These are phyloP conservation scores for Bifiguratus adelaidae DNA, from an alignment of 192 early-diverging fungal genomes.

Conservation along the genomic window DNA sequence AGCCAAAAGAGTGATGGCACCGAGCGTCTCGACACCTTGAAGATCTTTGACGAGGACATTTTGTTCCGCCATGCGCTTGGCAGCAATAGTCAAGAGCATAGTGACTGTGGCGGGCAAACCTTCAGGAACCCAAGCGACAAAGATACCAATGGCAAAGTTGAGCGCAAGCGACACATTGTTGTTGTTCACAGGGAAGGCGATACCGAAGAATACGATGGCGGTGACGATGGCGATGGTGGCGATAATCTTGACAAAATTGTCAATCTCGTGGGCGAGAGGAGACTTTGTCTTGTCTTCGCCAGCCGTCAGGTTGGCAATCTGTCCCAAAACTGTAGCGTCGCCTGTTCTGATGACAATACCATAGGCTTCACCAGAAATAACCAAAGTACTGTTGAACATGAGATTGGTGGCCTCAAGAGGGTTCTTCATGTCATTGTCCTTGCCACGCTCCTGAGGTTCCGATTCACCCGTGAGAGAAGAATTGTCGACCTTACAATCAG, in stretches of 20 bases:
- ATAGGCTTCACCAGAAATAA: conserved; percentile 76
- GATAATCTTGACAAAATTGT: conserved; percentile 77
- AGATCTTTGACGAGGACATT: conserved; percentile 95
- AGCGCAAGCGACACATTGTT: conserved; percentile 52
- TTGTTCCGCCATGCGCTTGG: conserved; percentile 83
- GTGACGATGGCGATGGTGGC: conserved; percentile 66
- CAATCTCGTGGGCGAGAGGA: conserved; percentile 70
- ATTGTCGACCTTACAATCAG: conserved; percentile 95
- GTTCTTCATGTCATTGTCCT: conserved; percentile 57
- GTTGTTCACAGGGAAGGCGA: conserved; percentile 49
- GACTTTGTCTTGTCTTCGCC: conserved; percentile 65
- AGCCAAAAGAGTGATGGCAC: conserved; percentile 91
- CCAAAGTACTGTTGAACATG: conserved; percentile 83
- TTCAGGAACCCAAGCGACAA: conserved; percentile 89
- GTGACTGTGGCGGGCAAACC: conserved; percentile 92
- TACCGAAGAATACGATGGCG: conserved; percentile 77
- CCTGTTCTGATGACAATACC: conserved; percentile 91
- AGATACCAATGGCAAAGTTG: conserved; percentile 86
- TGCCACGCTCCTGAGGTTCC: conserved; percentile 78
- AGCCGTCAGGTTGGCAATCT: conserved; percentile 81
- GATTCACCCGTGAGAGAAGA: conserved; percentile 93
- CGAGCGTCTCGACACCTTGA: conserved; percentile 93
- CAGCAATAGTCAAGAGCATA: conserved; percentile 88
- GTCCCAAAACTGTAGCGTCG: conserved; percentile 89
- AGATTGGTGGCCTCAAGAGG: conserved; percentile 91